Base-by-base conservation (phyloP, 257 asterid genomes). In the Solanum bulbocastanum region DNA sequence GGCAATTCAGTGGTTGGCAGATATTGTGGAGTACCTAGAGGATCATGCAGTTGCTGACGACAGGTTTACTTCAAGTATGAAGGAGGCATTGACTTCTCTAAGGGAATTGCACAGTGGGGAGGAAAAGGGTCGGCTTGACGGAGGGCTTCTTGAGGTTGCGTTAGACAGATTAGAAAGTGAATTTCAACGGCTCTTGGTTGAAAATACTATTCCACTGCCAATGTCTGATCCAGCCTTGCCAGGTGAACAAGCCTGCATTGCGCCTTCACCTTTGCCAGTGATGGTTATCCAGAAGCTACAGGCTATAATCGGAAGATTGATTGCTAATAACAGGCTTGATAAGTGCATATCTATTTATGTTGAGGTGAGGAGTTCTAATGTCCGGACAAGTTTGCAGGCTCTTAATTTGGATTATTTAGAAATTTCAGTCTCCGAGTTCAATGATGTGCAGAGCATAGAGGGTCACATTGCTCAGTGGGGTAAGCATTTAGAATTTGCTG, bases 1-100 rank as follows among this genome's bases (percentile, higher is more conserved):
- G 95, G 99, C 98, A 14, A 95, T 95, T 84, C 98, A 96, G 37
- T 97, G 98, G 99, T 79, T 97, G 91, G 95, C 92, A 11, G 99
- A 96, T 91, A 95, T 96, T 23, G 98, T 94, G 8, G 98, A 96
- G 91, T 95, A 94, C 89, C 89, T 96, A 87, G 99, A 95, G 92
- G 99, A 96, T 87, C 94, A 97, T 88, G 91, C 90, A 56, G 96
- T 95, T 85, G 98, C 99, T 0, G 98, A 96, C 86, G 94, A 90
- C 1, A 87, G 91, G 92, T 96, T 91, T 85, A 92, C 94, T 86
- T 92, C 93, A 32, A 92, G 92, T 90, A 86, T 95, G 87, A 97
- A 94, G 92, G 93, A 91, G 87, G 94, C 98, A 0, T 85, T 95
- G 52, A 88, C 86, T 20, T 87, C 76, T 79, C 95, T 97, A 15